phyloP scores from a whole-genome alignment of 148 eudicot genomes.

The Persicaria maculosa region DNA sequence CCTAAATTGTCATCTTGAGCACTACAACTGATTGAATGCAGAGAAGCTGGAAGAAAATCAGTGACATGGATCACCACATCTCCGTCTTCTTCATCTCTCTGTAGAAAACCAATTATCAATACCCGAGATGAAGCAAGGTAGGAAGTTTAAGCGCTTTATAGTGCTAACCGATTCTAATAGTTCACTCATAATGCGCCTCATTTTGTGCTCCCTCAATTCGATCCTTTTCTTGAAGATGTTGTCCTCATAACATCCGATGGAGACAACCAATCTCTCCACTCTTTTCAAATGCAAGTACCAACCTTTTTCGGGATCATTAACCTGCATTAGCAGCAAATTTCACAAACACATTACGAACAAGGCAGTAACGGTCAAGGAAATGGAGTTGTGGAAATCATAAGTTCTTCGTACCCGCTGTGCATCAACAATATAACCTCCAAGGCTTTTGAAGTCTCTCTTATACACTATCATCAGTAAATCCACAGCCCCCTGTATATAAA shows the following conservation, averaged over 20 bases:
- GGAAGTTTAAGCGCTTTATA: background rate
- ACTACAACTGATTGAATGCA: background rate
- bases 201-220: constrained; percentile 22
- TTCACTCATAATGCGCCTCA: constrained; percentile 28
- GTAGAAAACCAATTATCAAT: background rate
- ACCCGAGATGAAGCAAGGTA: background rate
- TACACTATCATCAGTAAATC: constrained; percentile 37
- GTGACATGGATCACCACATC: background rate
- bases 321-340: constrained; percentile 23
- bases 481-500: constrained; percentile 27
- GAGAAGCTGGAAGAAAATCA: background rate
- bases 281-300: constrained; percentile 33
- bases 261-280: constrained; percentile 39
- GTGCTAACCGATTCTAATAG: constrained; percentile 20
- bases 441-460: constrained; percentile 27
- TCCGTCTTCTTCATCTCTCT: constrained; percentile 6
- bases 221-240: constrained; percentile 28
- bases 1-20: background rate
- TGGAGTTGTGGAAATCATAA: background rate
- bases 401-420: constrained; percentile 22
- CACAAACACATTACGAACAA: background rate
- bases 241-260: constrained; percentile 34
- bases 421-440: constrained; percentile 45
- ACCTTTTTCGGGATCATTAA: constrained; percentile 21
- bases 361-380: background rate